phyloP scores from a whole-genome alignment of 2,329 filamentous ascomycete species.

The Neocucurbitaria cava region DNA sequence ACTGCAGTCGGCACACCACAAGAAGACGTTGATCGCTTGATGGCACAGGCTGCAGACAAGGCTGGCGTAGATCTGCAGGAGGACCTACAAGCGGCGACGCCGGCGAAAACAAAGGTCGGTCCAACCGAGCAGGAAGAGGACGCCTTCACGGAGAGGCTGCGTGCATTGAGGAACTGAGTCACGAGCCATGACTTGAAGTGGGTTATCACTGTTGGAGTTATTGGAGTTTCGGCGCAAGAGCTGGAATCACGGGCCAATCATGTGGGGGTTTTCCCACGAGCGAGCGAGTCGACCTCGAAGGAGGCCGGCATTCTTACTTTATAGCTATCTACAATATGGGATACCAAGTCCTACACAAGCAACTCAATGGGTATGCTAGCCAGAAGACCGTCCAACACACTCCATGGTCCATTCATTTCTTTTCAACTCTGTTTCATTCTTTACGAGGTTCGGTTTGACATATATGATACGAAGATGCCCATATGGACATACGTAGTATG shows the following conservation, averaged over 20 bases:
- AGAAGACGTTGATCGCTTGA: conserved; percentile 85
- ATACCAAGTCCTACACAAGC: background rate
- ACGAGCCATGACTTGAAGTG: too few species aligned
- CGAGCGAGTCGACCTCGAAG: background rate
- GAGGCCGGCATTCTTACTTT: background rate
- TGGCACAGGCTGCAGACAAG: conserved; percentile 86
- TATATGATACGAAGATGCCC: too few species aligned
- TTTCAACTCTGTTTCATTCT: background rate
- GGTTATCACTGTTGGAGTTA: background rate
- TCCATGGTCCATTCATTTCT: background rate
- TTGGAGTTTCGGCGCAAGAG: conserved; percentile 10
- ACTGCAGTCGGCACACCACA: conserved; percentile 78
- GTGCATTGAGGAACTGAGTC: conserved; percentile 58
- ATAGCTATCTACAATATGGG: background rate
- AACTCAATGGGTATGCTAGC: background rate
- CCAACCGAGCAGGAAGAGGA: conserved; percentile 82
- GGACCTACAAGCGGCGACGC: conserved; percentile 70
- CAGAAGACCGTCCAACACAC: background rate
- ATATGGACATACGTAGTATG: too few species aligned
- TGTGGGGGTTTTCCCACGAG: background rate
- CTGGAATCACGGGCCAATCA: background rate
- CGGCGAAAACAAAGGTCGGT: conserved; percentile 65
- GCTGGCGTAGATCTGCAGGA: conserved; percentile 82
- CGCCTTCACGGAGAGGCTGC: conserved; percentile 67
- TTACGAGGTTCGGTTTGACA: too few species aligned